phyloP scores from a whole-genome alignment of 495 filamentous ascomycete genomes.

The Alectoria sarmentosa region DNA sequence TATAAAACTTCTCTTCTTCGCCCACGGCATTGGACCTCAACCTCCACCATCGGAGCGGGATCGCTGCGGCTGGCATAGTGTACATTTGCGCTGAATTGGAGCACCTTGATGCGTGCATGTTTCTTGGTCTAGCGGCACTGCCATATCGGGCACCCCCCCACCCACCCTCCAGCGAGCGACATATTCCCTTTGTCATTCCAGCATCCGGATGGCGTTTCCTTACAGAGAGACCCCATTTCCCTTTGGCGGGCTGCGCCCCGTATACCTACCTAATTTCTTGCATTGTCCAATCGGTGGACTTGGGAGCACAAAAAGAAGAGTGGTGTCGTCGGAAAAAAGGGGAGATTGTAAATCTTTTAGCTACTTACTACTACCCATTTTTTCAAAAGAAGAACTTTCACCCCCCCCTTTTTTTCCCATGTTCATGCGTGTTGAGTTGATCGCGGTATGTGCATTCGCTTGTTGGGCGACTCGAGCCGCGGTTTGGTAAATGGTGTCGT shows the following conservation, averaged over 20 bases:
- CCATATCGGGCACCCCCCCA: neutral
- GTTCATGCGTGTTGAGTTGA: neutral
- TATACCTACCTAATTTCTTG: slow-evolving; percentile 4
- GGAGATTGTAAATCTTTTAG: slow-evolving; percentile 8
- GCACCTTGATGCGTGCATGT: neutral
- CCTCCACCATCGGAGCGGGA: neutral
- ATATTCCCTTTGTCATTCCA: slow-evolving; percentile 5
- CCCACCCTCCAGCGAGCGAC: neutral
- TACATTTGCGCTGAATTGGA: neutral
- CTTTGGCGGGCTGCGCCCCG: neutral
- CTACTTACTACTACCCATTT: neutral
- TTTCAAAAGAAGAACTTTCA: neutral
- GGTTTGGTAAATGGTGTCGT: too few species aligned
- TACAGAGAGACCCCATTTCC: neutral
- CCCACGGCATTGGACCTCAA: neutral
- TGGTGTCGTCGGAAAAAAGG: neutral
- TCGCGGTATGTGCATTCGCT: neutral
- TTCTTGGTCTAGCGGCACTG: slow-evolving; percentile 3
- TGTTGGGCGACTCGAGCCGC: neutral
- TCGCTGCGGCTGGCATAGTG: neutral
- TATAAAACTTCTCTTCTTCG: slow-evolving; percentile 10
- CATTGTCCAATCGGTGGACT: neutral
- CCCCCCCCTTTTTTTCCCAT: neutral
- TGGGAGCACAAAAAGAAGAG: too few species aligned
- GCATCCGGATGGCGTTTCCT: slow-evolving; percentile 4